These are phyloP conservation scores for Tylopilus sp. DNA, from an alignment of 768 basidiomycete species.

Conservation along the genomic window DNA sequence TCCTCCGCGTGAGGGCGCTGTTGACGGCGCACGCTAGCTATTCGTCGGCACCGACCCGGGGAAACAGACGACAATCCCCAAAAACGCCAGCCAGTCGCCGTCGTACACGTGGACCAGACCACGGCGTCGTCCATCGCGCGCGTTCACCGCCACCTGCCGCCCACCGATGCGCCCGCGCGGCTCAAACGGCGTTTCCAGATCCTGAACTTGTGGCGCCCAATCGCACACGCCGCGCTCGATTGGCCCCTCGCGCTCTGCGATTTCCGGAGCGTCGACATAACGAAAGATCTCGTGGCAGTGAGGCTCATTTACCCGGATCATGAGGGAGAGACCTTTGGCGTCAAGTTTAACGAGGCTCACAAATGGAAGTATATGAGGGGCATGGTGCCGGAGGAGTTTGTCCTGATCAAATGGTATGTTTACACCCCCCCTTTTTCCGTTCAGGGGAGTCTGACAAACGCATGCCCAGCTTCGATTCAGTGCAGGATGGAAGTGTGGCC, in stretches of 20 bases:
- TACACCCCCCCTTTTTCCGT: too few species aligned
- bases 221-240: slow-evolving; percentile 42
- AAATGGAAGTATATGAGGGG: slow-evolving; percentile 35
- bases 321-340: slow-evolving; percentile 42
- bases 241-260: slow-evolving; percentile 50
- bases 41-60: slow-evolving; percentile 40
- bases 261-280: slow-evolving; percentile 38
- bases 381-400: slow-evolving; percentile 43
- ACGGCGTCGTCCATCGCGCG: slow-evolving; percentile 36
- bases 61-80: slow-evolving; percentile 34
- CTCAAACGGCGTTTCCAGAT: slow-evolving; percentile 48
- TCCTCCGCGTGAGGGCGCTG: not conserved
- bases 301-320: slow-evolving; percentile 40
- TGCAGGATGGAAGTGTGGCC: slow-evolving; percentile 34
- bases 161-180: slow-evolving; percentile 36
- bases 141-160: slow-evolving; percentile 42
- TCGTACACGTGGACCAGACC: slow-evolving; percentile 37
- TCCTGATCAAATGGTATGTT: slow-evolving; percentile 46
- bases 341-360: slow-evolving; percentile 38
- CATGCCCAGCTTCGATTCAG: slow-evolving; percentile 30
- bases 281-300: slow-evolving; percentile 36
- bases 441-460: not conserved
- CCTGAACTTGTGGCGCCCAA: slow-evolving; percentile 55
- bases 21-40: slow-evolving; percentile 27
- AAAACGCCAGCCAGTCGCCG: slow-evolving; percentile 31